Evolutionary conservation across 805 yeast genomes (phyloP).

Genomic region (Kodamaea restingae): DNA sequence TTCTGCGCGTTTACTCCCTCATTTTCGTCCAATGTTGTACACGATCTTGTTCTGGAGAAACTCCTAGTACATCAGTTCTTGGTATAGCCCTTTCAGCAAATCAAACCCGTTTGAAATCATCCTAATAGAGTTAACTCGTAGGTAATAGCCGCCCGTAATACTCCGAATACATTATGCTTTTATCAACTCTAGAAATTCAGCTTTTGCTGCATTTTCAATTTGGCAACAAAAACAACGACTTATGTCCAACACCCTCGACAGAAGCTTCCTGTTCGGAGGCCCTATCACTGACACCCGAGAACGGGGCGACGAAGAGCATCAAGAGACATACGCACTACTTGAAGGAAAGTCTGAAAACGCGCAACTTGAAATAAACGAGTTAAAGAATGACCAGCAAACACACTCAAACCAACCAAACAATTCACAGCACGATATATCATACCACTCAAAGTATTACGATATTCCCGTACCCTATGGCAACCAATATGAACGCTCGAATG

Average conservation of each 20-base stretch:
- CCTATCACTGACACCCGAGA: not conserved
- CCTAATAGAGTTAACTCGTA: too few species aligned
- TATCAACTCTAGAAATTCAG: too few species aligned
- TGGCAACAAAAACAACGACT: not conserved
- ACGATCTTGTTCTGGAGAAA: too few species aligned
- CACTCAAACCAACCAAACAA: not conserved
- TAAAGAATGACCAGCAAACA: not conserved
- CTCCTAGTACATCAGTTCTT: too few species aligned
- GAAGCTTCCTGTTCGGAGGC: constrained; percentile 7
- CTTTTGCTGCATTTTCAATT: not conserved
- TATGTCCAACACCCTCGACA: constrained; percentile 2
- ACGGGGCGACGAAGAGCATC: not conserved
- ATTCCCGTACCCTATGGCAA: too few species aligned
- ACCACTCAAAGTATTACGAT: too few species aligned
- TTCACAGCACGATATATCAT: not conserved
- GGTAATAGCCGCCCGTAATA: too few species aligned
- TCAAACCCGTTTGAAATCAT: too few species aligned
- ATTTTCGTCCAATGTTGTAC: too few species aligned
- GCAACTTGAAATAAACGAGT: not conserved
- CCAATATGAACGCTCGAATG: not conserved
- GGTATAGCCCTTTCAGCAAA: too few species aligned
- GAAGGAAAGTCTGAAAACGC: not conserved
- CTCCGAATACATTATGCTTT: too few species aligned
- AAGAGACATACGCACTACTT: not conserved
- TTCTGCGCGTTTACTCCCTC: too few species aligned